phyloP scores from a whole-genome alignment of 108 stramenopile genomes.

The Fragilaria crotonensis region DNA sequence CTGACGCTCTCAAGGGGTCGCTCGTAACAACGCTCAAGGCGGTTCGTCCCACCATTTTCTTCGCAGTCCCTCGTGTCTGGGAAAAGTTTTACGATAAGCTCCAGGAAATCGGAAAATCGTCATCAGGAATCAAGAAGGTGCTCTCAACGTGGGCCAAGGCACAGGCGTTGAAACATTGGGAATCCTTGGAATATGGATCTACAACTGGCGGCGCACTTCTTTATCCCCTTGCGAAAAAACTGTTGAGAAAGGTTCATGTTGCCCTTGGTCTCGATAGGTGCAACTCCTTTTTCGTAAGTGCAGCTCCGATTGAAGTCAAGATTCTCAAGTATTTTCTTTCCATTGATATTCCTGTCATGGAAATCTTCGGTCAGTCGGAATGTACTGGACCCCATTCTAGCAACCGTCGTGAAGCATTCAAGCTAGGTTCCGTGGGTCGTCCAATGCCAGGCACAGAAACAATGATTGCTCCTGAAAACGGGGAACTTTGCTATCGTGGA shows the following conservation, averaged over 20 bases:
- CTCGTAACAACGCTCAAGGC: conserved; percentile 45
- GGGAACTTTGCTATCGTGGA: conserved; percentile 48
- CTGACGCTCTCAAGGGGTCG: conserved; percentile 65
- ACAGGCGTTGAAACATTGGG: conserved; percentile 19
- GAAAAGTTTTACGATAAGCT: conserved; percentile 73
- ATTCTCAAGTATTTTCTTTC: too few species aligned
- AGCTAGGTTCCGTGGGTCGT: conserved; percentile 26
- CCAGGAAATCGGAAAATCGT: conserved; percentile 46
- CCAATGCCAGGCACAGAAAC: conserved; percentile 29
- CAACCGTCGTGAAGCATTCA: conserved; percentile 31
- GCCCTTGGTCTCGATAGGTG: conserved; percentile 53
- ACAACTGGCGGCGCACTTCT: conserved; percentile 4
- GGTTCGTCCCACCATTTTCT: conserved; percentile 71
- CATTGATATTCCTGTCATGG: too few species aligned
- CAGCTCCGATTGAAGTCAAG: too few species aligned
- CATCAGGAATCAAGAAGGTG: conserved; percentile 36
- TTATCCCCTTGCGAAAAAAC: conserved; percentile 24
- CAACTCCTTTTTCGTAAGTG: too few species aligned
- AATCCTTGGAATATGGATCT: conserved; percentile 3
- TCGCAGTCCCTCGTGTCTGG: conserved; percentile 83
- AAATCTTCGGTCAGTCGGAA: conserved; percentile 65
- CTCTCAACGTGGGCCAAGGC: conserved; percentile 61
- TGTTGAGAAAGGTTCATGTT: conserved; percentile 41
- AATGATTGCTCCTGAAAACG: conserved; percentile 19
- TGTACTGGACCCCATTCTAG: conserved; percentile 62